These are phyloP conservation scores for Microsporum audouinii DNA, from an alignment of 2,329 filamentous ascomycete species.

Conservation along the genomic window DNA sequence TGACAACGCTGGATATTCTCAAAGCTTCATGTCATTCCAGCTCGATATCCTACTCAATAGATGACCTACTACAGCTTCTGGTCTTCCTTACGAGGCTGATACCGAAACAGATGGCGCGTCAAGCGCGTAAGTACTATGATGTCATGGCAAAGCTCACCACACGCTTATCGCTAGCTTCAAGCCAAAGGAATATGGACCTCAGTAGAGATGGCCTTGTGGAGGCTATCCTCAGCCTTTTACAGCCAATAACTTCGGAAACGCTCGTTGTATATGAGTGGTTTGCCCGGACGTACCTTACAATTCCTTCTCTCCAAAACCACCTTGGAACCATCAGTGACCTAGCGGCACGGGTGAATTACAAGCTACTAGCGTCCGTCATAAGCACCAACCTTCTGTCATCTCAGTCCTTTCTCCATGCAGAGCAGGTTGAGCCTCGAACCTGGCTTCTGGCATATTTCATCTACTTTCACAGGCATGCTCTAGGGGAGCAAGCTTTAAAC, in stretches of 20 bases:
- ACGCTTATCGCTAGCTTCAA: slow-evolving; percentile 16
- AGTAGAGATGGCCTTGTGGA: slow-evolving; percentile 22
- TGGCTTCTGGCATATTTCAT: slow-evolving; percentile 52
- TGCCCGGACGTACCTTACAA: slow-evolving; percentile 36
- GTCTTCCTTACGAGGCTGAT: slow-evolving; percentile 29
- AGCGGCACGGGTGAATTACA: slow-evolving; percentile 41
- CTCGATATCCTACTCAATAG: slow-evolving; percentile 18
- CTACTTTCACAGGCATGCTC: slow-evolving; percentile 43
- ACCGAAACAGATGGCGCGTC: slow-evolving; percentile 30
- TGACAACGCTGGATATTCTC: slow-evolving; percentile 26
- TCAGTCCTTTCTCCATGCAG: slow-evolving; percentile 19
- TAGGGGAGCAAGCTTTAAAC: slow-evolving; percentile 26
- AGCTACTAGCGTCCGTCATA: slow-evolving; percentile 34
- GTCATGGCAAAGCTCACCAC: slow-evolving; percentile 29
- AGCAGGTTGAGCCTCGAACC: slow-evolving; percentile 35
- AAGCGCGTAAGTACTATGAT: slow-evolving; percentile 30
- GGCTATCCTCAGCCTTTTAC: slow-evolving; percentile 32
- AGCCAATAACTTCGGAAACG: slow-evolving; percentile 34
- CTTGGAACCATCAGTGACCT: slow-evolving; percentile 32
- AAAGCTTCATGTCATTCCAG: slow-evolving; percentile 17
- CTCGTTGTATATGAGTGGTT: slow-evolving; percentile 37
- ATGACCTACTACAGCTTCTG: slow-evolving; percentile 26
- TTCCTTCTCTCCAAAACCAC: slow-evolving; percentile 30
- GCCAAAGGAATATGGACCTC: slow-evolving; percentile 13
- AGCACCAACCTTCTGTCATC: slow-evolving; percentile 22